Evolutionary conservation across 176 grass and related monocot genomes (phyloP).

Genomic region (Chrysopogon serrulatus): DNA sequence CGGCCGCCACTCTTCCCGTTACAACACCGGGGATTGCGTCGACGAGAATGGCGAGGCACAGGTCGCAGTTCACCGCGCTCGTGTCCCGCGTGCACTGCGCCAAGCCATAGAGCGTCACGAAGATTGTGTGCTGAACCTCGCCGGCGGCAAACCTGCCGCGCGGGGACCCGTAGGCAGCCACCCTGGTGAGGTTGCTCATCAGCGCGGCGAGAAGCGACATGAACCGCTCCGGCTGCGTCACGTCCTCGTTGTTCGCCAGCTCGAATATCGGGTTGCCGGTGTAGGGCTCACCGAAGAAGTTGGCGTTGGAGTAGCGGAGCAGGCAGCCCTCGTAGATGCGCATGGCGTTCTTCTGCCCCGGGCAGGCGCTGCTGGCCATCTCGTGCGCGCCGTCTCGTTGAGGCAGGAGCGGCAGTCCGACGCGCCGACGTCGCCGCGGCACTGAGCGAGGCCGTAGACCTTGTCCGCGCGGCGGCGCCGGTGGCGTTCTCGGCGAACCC

Average conservation of each 20-base stretch:
- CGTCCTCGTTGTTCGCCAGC: background rate
- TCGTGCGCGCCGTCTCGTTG: background rate
- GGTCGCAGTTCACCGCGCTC: conserved; percentile 14
- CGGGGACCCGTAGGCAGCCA: conserved; percentile 22
- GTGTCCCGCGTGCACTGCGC: conserved; percentile 56
- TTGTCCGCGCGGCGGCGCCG: conserved; percentile 40
- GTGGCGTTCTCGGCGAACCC: conserved; percentile 28
- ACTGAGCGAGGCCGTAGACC: no score
- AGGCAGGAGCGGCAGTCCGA: conserved; percentile 26
- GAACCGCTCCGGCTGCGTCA: conserved; percentile 12
- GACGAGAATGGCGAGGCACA: background rate
- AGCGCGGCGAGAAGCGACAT: background rate
- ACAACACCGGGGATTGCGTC: background rate
- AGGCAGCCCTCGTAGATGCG: conserved; percentile 28
- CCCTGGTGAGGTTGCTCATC: conserved; percentile 17
- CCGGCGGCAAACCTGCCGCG: conserved; percentile 32
- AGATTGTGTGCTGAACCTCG: background rate
- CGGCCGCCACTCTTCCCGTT: background rate
- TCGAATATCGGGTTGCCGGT: accelerated
- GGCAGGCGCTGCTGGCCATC: background rate
- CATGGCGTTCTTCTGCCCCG: background rate
- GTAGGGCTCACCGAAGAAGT: conserved; percentile 20
- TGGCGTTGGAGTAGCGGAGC: no score
- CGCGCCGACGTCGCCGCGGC: conserved; percentile 31
- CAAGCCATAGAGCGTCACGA: conserved; percentile 30